Base-by-base conservation (phyloP, 2,329 filamentous ascomycete genomes). In the Alternaria longipes region DNA sequence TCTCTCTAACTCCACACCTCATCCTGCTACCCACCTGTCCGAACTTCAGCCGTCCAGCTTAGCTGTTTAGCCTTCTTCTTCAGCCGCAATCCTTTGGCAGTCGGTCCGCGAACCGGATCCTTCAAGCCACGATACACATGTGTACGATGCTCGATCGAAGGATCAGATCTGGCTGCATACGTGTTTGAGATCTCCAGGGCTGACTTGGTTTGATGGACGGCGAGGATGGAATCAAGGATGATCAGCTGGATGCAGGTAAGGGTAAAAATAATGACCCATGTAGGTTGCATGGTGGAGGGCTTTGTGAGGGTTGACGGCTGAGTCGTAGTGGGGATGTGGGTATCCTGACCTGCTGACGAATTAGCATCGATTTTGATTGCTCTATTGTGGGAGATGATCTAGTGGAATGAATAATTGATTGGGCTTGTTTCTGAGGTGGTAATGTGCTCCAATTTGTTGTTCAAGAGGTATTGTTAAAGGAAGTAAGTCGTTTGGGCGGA, bases 401-500 rank as follows among this genome's bases (percentile, higher is more conserved):
- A 14, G 32, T 36, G 12, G 32, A 34, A 11, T 5, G 12, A 16
- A 16, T 12, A 12, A 8, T 16, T 1, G 12, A 2, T 5, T 16
- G 32, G 32, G 4, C 12, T 36, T 11, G 32, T 36, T 36, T 36
- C 14, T 16, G 14, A 14, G 32, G 32, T 12, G 7, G 32, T 0
- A 14, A 36, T 16, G 14, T 36, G 32, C 12, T 2, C 11, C 2
- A 34, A 34, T 34, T 9, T 34, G 32, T 34, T 16, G 32, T 0
- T 14, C 32, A 34, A 16, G 2, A 16, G 32, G 0, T 30, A 30
- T 0, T 9, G 28, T 9, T 4, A 1, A 0, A 30, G 28, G 1
- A 1, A 9, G 9, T 30, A 30, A 30, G 9, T 30, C 8, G 0
- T 11, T 0, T 16, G 32, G 0, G 32, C 12, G 3, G 5, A 0